phyloP scores from a whole-genome alignment of 352 stramenopile genomes.

The Globisporangium spinosum region DNA sequence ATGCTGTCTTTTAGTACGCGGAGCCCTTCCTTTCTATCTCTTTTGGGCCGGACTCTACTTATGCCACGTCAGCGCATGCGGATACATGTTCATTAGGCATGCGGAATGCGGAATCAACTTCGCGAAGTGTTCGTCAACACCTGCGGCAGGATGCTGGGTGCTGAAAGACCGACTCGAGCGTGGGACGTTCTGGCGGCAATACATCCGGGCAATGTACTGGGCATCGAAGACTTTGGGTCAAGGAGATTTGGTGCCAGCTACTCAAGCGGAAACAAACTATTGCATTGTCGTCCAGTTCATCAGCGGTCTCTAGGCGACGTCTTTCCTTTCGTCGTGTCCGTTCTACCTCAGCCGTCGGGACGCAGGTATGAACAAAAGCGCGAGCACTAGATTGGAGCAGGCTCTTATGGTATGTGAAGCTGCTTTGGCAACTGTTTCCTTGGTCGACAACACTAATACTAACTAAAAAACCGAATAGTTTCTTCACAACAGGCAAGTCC shows the following conservation, averaged over 20 bases:
- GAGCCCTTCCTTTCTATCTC: conserved; percentile 14
- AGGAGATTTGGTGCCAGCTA: conserved; percentile 23
- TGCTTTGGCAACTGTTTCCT: background rate
- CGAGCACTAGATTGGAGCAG: conserved; percentile 24
- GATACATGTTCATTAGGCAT: conserved; percentile 29
- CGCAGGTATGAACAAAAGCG: conserved; percentile 15
- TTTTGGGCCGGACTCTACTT: conserved; percentile 24
- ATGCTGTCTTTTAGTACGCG: conserved; percentile 21
- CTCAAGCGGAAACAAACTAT: conserved; percentile 21
- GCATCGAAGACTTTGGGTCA: conserved; percentile 27
- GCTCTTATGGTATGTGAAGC: conserved; percentile 15
- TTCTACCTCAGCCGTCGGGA: conserved; percentile 27
- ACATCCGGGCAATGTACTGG: conserved; percentile 28
- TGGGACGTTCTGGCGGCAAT: conserved; percentile 18
- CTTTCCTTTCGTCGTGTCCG: conserved; percentile 23
- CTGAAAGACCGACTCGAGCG: conserved; percentile 23
- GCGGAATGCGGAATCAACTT: conserved; percentile 24
- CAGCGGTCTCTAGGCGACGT: conserved; percentile 24
- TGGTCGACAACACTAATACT: background rate
- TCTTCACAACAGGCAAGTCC: conserved; percentile 14
- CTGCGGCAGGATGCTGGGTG: conserved; percentile 23
- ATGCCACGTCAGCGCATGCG: conserved; percentile 21
- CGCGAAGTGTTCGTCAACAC: conserved; percentile 7
- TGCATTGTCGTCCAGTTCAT: conserved; percentile 25
- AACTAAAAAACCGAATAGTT: conserved; percentile 8